phyloP scores from a whole-genome alignment of 1,284 basidiomycete species.

The Irpex lacteus region DNA sequence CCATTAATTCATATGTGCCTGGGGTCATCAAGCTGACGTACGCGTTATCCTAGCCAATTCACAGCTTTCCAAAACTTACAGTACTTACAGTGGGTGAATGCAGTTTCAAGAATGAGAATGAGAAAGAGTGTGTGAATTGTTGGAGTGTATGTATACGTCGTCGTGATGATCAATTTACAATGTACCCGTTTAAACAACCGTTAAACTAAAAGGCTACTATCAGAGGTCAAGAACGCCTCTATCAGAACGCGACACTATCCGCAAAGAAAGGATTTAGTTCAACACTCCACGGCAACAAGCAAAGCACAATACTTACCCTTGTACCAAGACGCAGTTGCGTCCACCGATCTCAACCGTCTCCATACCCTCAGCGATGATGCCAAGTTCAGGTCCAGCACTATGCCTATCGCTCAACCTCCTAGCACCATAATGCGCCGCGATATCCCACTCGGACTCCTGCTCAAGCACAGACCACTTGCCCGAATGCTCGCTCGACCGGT shows the following conservation, averaged over 20 bases:
- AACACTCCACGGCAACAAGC: too few species aligned
- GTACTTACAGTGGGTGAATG: too few species aligned
- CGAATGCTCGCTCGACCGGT: slow-evolving; percentile 7
- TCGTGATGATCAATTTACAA: too few species aligned
- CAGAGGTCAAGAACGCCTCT: too few species aligned
- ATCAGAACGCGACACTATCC: slow-evolving; percentile 1
- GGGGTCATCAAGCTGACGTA: not conserved
- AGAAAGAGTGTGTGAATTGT: too few species aligned
- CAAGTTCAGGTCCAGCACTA: not conserved
- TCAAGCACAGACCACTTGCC: not conserved
- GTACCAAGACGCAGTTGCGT: slow-evolving; percentile 24
- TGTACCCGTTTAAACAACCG: too few species aligned
- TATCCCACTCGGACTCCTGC: slow-evolving; percentile 26
- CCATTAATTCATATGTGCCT: not conserved
- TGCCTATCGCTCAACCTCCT: slow-evolving; percentile 16
- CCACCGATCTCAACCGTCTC: slow-evolving; percentile 25
- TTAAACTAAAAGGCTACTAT: too few species aligned
- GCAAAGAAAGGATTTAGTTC: too few species aligned
- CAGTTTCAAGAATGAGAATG: too few species aligned
- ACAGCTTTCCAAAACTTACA: too few species aligned
- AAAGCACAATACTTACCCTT: slow-evolving; percentile 12
- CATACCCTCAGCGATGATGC: slow-evolving; percentile 11
- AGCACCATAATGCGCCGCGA: slow-evolving; percentile 24
- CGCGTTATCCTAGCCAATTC: not conserved
- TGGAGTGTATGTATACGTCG: too few species aligned